These are phyloP conservation scores for Solanum verrucosum DNA, from an alignment of 257 asterid species.

Conservation along the genomic window DNA sequence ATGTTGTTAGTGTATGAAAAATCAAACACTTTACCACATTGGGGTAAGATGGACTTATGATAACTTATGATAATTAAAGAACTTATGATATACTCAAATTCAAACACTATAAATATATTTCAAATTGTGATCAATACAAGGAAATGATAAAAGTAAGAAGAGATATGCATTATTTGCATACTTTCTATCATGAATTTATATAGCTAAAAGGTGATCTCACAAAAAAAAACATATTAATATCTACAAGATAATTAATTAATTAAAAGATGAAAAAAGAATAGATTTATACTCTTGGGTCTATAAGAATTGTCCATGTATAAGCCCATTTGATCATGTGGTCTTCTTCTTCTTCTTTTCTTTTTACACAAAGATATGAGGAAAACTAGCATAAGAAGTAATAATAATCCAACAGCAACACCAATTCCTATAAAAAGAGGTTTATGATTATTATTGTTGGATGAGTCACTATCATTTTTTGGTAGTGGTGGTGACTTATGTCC, in stretches of 20 bases:
- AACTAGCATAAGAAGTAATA: slow-evolving; percentile 34
- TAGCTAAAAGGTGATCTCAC: neutral
- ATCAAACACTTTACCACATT: neutral
- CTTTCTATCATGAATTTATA: neutral
- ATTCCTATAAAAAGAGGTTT: slow-evolving; percentile 40
- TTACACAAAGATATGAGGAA: slow-evolving; percentile 25
- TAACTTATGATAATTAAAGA: neutral
- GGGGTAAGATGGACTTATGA: neutral
- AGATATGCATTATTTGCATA: too few relatives aligned
- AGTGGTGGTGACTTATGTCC: slow-evolving; percentile 8
- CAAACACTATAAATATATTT: neutral
- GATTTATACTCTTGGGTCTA: neutral
- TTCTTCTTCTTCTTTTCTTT: slow-evolving; percentile 35
- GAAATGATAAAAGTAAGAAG: too few relatives aligned
- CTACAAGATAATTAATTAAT: neutral
- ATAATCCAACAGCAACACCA: slow-evolving; percentile 47
- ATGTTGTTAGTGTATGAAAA: neutral
- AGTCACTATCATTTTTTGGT: neutral
- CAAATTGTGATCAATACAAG: neutral
- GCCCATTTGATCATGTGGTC: slow-evolving; percentile 31
- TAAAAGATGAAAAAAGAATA: neutral
- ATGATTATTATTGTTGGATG: slow-evolving; percentile 13
- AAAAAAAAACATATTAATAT: neutral
- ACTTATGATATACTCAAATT: neutral
- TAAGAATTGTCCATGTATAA: slow-evolving; percentile 45